Evolutionary conservation across 768 basidiomycete genomes (phyloP).

Genomic region (Lactarius trivialis): DNA sequence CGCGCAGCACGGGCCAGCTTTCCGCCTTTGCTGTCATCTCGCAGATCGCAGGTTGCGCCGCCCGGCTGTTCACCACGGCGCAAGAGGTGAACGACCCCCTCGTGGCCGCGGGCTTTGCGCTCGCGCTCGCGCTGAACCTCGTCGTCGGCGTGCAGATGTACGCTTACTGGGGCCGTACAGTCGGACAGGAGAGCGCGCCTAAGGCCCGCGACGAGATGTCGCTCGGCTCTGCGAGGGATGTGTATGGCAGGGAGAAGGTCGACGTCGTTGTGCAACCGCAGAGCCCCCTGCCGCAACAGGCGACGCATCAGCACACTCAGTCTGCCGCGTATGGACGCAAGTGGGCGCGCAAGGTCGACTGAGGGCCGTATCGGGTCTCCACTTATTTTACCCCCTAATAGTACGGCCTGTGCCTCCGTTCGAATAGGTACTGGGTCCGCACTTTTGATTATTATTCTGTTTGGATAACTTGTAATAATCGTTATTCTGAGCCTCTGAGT

Average conservation of each 20-base stretch:
- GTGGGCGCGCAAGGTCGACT: constrained; percentile 74
- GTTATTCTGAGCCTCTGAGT: too few species aligned
- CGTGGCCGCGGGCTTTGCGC: constrained; percentile 75
- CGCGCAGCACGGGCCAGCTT: constrained; percentile 84
- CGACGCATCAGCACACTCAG: constrained; percentile 37
- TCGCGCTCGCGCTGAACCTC: constrained; percentile 76
- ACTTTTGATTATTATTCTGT: not conserved
- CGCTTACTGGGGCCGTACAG: constrained; percentile 68
- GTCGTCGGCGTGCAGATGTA: constrained; percentile 83
- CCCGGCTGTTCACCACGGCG: constrained; percentile 87
- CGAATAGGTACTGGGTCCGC: not conserved
- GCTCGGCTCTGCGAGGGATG: constrained; percentile 9
- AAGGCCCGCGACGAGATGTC: constrained; percentile 25
- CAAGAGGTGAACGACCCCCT: constrained; percentile 82
- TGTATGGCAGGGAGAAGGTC: constrained; percentile 27
- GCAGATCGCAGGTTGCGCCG: constrained; percentile 84
- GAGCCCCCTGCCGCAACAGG: constrained; percentile 32
- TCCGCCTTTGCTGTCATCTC: constrained; percentile 88
- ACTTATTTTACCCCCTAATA: not conserved
- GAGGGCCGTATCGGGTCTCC: constrained; percentile 6
- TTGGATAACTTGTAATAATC: not conserved
- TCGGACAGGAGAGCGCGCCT: constrained; percentile 19
- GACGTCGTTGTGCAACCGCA: constrained; percentile 41
- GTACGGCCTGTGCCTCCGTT: not conserved
- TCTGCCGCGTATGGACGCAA: constrained; percentile 44